These are phyloP conservation scores for Punica granatum DNA, from an alignment of 345 rosid genomes.

Conservation along the genomic window DNA sequence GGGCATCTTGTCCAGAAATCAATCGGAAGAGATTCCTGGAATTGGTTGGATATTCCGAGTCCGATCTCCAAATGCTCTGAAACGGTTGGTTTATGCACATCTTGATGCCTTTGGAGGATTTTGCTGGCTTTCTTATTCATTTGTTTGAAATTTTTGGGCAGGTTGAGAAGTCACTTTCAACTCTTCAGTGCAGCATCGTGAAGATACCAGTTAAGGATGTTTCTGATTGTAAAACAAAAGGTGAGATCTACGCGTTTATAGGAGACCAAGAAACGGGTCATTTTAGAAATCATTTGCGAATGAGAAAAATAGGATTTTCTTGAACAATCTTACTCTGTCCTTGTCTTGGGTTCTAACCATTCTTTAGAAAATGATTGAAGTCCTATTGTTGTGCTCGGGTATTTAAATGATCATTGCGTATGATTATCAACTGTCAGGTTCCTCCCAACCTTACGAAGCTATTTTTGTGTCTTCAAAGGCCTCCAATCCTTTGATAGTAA, in stretches of 20 bases:
- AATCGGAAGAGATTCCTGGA: conserved; percentile 40
- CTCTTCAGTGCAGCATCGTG: conserved; percentile 49
- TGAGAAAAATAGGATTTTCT: neutral
- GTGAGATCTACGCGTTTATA: conserved; percentile 26
- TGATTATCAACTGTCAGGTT: conserved; percentile 42
- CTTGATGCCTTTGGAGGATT: neutral
- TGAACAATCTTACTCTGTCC: neutral
- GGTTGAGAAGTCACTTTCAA: conserved; percentile 50
- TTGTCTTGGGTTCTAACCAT: neutral
- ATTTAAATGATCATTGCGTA: neutral
- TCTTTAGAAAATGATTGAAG: neutral
- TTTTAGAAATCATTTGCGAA: neutral
- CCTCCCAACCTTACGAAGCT: conserved; percentile 66
- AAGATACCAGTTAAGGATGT: conserved; percentile 60
- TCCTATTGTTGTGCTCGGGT: neutral
- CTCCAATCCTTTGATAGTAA: conserved; percentile 57
- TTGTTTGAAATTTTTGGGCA: conserved; percentile 15
- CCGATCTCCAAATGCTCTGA: conserved; percentile 56
- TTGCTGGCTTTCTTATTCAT: neutral
- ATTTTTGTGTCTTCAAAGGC: conserved; percentile 64
- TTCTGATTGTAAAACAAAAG: conserved; percentile 46
- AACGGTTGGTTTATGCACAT: conserved; percentile 28
- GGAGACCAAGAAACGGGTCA: too few relatives aligned
- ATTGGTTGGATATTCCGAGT: conserved; percentile 57
- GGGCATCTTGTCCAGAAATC: conserved; percentile 26